Base-by-base conservation (phyloP, 1,284 basidiomycete species). In the Ceratobasidium sp. region DNA sequence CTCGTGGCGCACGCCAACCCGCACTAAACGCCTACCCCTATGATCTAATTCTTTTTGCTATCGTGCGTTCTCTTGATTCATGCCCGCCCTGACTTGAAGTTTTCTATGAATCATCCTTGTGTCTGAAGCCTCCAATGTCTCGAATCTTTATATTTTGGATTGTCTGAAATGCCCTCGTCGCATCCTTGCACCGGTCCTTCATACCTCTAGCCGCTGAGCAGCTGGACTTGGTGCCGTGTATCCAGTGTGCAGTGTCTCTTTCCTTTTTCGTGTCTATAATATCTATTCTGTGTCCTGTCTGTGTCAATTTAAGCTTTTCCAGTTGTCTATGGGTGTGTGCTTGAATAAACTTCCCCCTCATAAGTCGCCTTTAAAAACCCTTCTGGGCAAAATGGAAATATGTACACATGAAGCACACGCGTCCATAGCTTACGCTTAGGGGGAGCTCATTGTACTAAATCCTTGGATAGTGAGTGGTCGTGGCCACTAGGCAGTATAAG, bases 1-100 rank as follows among this genome's bases (percentile, higher is more conserved):
- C 88, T 93, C 69, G 92, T 80, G 46, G 50, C 70, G 12, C 23
- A 17, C 12, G 17, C 4, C 15, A 57, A 3, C 23, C 7, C 70
- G 2, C 70, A 74, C 44, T 50, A 50, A 46, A 42, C 44, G 64
- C 20, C 26, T 23, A 17, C n/a, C 23, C 13, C 56, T 64, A 50
- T 64, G 50, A 50, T 52, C 26, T 54, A 15, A 57, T 56, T 3
- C 17, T 42, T 70, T 56, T 70, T 46, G 50, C 68, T 70, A 38
- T 70, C 44, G 44, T 68, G 68, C 38, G 66, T 50, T 52, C 15
- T 52, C 52, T 44, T 50, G 33, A 57, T 59, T 26, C 57, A 10
- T 56, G 28, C 26, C 57, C 33, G 4, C 33, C 20, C 20, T 38
- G 15, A 20, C 38, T n/a, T 38, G 3, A 28, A 5, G 12, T 66